A percentile compares a stretch with the other conserved stretches of the same genome.
Conservation (phyloP, 176 grass and related monocot species). For the Lolium rigidum region DNA sequence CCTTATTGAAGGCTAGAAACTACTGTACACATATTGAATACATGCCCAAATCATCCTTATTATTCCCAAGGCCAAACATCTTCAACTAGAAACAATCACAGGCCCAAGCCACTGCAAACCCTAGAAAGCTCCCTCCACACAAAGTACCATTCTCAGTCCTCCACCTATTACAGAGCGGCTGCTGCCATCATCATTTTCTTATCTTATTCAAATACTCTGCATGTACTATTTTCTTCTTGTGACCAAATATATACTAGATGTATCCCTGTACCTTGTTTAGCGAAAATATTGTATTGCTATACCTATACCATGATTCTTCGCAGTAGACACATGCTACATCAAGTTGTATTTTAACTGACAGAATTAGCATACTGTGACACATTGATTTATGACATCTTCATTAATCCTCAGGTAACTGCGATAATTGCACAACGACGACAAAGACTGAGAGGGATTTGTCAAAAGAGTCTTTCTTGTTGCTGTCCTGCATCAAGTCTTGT, state of each 20-base stretch:
- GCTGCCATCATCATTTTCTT: neutral
- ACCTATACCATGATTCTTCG: neutral
- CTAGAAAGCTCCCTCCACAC: constrained; percentile 1
- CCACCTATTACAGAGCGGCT: neutral
- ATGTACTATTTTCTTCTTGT: neutral
- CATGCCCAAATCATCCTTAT: neutral
- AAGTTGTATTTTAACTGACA: constrained; percentile 13
- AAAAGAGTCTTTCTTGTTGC: constrained; percentile 84
- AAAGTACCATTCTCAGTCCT: neutral
- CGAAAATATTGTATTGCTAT: neutral
- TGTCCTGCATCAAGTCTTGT: constrained; percentile 92
- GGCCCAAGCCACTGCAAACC: neutral
- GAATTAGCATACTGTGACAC: constrained; percentile 18
- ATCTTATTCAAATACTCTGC: neutral
- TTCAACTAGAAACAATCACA: constrained; percentile 3
- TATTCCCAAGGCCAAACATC: constrained; percentile 3
- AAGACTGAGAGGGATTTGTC: constrained; percentile 85
- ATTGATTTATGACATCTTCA: constrained; percentile 28
- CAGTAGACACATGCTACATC: neutral
- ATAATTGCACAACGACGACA: constrained; percentile 64
- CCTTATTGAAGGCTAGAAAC: constrained; percentile 23
- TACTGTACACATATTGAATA: neutral
- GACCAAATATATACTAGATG: neutral
- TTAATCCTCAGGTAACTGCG: constrained; percentile 79
- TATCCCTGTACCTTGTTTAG: neutral